Conservation (phyloP, 2,329 filamentous ascomycete genomes). For the Allantophomopsis lycopodina region DNA sequence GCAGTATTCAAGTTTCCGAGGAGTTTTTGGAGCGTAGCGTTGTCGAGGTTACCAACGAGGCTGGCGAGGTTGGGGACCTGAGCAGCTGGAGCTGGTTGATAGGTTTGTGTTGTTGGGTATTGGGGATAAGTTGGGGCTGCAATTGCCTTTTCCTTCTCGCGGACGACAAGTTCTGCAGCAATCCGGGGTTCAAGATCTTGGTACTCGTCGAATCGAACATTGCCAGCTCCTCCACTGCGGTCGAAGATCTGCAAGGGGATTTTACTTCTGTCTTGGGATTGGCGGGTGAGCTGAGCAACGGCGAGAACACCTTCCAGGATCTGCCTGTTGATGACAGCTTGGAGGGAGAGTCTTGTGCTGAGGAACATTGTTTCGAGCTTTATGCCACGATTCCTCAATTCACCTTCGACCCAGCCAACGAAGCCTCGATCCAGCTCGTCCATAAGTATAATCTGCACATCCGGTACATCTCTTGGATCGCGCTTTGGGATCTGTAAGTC, state of each 20-base stretch:
- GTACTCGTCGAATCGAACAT: conserved; percentile 79
- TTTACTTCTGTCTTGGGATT: conserved; percentile 55
- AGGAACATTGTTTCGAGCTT: conserved; percentile 70
- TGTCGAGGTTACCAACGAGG: conserved; percentile 55
- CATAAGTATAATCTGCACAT: conserved; percentile 76
- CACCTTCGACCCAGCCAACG: conserved; percentile 66
- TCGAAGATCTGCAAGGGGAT: conserved; percentile 80
- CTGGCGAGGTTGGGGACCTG: conserved; percentile 40
- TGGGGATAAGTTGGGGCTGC: conserved; percentile 7
- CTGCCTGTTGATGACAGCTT: conserved; percentile 70
- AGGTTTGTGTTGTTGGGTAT: conserved; percentile 17
- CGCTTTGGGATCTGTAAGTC: conserved; percentile 62
- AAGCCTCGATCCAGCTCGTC: conserved; percentile 70
- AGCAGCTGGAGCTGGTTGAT: conserved; percentile 20
- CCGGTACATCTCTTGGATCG: conserved; percentile 63
- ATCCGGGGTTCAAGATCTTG: conserved; percentile 65
- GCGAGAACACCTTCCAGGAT: conserved; percentile 81
- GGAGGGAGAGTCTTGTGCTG: conserved; percentile 61
- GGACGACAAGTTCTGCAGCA: conserved; percentile 67
- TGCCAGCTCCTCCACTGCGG: conserved; percentile 57
- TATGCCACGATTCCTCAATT: conserved; percentile 59
- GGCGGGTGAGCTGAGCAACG: conserved; percentile 62
- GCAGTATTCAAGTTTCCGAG: conserved; percentile 38
- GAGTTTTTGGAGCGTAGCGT: conserved; percentile 55
- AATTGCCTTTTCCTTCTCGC: conserved; percentile 43